Evolutionary conservation across 345 rosid genomes (phyloP), one percentile per base, ranked within the genome.

Genomic region (Lumnitzera littorea): DNA sequence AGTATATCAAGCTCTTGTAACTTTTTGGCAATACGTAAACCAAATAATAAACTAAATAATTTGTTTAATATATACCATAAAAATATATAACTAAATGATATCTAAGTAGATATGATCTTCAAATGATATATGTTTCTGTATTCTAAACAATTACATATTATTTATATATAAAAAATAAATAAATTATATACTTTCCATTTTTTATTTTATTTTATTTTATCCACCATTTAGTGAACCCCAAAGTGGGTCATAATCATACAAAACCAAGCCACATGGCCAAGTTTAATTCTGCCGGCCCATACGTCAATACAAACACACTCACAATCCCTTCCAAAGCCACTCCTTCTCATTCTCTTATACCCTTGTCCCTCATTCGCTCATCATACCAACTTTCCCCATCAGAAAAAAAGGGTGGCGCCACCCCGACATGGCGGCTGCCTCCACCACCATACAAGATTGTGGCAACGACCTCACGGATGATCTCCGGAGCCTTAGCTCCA

Each of bases 231-330:
- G 63, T 16, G 66, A 6, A 36, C 10, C 57, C 62, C 67, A 48
- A 12, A 20, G 23, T 56, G 66, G 78, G 67, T 31, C 78, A 69
- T 46, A n/a, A 13, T 36, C 54, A 15, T 29, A 56, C 56, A 47
- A 14, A 43, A 62, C 55, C 43, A 57, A 15, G 70, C 75, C 82
- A 76, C 74, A 12, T 76, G 83, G 74, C 71, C 67, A 63, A 48
- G 46, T 12, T 61, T 55, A 67, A 63, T 66, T 57, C 53, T 72
- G 77, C 85, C 85, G 80, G 76, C 76, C 76, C 76, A 53, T 55
- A 2, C 43, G 2, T 41, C 36, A 15, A 46, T 41, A 11, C 48
- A 36, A 13, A 48, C 54, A 11, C 56, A 68, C 55, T 24, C 55
- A n/a, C 23, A 41, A 57, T 5, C 27, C 24, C 53, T 49, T 57